phyloP scores from a whole-genome alignment of 1,139 yeast species.

The Lodderomyces beijingensis region DNA sequence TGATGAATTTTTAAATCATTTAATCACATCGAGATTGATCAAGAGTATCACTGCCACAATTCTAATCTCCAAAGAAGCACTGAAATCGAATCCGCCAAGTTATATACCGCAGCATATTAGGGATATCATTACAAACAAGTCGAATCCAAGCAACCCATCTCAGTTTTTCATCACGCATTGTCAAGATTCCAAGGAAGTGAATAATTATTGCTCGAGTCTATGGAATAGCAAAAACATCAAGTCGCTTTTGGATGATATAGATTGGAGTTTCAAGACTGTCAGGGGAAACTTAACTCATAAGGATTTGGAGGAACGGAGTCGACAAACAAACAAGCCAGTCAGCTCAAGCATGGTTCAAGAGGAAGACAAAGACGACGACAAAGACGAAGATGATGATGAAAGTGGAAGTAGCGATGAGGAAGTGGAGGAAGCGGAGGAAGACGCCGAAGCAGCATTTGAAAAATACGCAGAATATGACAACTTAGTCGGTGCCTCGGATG shows the following conservation, averaged over 20 bases:
- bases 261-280: constrained; percentile 55
- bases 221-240: constrained; percentile 57
- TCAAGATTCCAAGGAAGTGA: constrained; percentile 36
- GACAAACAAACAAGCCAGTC: constrained; percentile 21
- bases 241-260: constrained; percentile 43
- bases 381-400: constrained; percentile 13
- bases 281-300: constrained; percentile 53
- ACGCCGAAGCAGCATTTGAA: constrained; percentile 16
- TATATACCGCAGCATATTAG: constrained; percentile 26
- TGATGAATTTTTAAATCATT: constrained; percentile 17
- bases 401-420: constrained; percentile 14
- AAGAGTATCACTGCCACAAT: constrained; percentile 24
- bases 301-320: constrained; percentile 32
- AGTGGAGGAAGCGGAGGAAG: constrained; percentile 16
- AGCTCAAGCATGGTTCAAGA: constrained; percentile 6
- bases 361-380: constrained; percentile 15
- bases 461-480: constrained; percentile 48
- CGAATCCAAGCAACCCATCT: constrained; percentile 37
- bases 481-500: constrained; percentile 54
- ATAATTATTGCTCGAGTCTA: constrained; percentile 50
- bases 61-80: constrained; percentile 25
- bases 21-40: constrained; percentile 32
- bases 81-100: constrained; percentile 27
- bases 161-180: constrained; percentile 45
- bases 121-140: constrained; percentile 24